Evolutionary conservation across 2,329 filamentous ascomycete genomes (phyloP).

Genomic region (Beauveria asiatica): DNA sequence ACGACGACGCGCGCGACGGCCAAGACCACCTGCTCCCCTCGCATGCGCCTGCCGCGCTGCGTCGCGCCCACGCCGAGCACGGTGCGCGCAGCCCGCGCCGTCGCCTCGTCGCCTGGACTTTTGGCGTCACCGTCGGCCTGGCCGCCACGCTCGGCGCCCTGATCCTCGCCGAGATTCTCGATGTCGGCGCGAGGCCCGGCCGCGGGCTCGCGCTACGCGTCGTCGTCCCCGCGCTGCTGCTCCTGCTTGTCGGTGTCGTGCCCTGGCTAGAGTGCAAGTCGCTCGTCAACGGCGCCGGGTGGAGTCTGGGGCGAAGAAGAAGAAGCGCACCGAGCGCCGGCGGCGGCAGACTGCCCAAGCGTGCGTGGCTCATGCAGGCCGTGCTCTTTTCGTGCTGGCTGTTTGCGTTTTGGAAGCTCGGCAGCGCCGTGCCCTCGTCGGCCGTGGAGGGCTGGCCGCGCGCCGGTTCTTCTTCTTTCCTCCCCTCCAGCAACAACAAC

Average conservation of each 20-base stretch:
- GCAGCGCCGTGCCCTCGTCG: conserved; percentile 47
- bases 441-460: conserved; percentile 9
- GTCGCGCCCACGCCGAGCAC: conserved; percentile 51
- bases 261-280: conserved; percentile 73
- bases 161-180: conserved; percentile 76
- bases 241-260: conserved; percentile 65
- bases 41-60: conserved; percentile 50
- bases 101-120: conserved; percentile 53
- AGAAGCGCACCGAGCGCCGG: no score
- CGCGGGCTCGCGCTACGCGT: conserved; percentile 58
- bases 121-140: conserved; percentile 68
- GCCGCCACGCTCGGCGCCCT: conserved; percentile 71
- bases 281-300: conserved; percentile 48
- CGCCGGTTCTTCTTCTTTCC: conserved; percentile 6
- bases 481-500: background rate
- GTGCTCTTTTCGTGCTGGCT: conserved; percentile 61
- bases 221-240: conserved; percentile 61
- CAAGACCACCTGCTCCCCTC: conserved; percentile 54
- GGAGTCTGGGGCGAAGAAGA: conserved; percentile 38
- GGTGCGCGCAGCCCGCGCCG: conserved; percentile 42
- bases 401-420: conserved; percentile 67
- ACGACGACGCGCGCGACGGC: conserved; percentile 40
- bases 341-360: conserved; percentile 32
- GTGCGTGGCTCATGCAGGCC: conserved; percentile 57
- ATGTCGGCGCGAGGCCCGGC: conserved; percentile 59